Evolutionary conservation across 257 asterid species (phyloP), one percentile per base, ranked within the genome.

Genomic region (Scutellaria barbata): DNA sequence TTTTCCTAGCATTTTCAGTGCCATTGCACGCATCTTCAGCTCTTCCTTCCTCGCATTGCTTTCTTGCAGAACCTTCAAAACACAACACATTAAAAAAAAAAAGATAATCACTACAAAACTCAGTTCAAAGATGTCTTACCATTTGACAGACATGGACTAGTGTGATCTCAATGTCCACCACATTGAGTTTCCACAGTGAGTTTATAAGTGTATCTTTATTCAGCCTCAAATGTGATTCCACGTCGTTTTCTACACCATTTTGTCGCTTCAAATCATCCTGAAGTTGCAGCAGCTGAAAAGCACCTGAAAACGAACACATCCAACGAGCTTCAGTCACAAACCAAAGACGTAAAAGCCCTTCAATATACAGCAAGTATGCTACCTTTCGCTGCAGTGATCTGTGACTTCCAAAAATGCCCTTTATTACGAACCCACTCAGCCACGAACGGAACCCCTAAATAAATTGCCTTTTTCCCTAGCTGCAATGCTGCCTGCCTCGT

Each of bases 261-360:
- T 90, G 93, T 39, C 89, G 88, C 62, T 85, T 80, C 6, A 76
- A 74, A 61, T 92, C 95, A 60, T 92, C 98, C 69, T 92, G 98
- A 77, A 90, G 95, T 74, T 92, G 98, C 71, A 90, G 89, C 87
- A 93, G 75, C 89, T 93, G 97, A 81, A 88, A 88, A 54, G 98
- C 97, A 75, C 98, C 97, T 90, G 77, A 78, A 72, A 10, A 58
- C 48, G 16, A 10, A 13, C 0, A n/a, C 20, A 30, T 7, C 16
- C 4, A 41, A 60, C 39, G 7, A 41, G 55, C 25, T 59, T 52
- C n/a, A 55, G 35, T 30, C 35, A 30, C 35, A 30, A 30, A 30
- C 2, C 12, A 56, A 25, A 0, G 0, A 51, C 2, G 5, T 5
- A 0, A 20, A 54, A 20, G 39, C 39, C n/a, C 60, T 54, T 54